Percentiles rank a stretch among this genome's conserved stretches.
phyloP scores from a whole-genome alignment of 371 early-diverging fungal species.

The Mortierella sp. region DNA sequence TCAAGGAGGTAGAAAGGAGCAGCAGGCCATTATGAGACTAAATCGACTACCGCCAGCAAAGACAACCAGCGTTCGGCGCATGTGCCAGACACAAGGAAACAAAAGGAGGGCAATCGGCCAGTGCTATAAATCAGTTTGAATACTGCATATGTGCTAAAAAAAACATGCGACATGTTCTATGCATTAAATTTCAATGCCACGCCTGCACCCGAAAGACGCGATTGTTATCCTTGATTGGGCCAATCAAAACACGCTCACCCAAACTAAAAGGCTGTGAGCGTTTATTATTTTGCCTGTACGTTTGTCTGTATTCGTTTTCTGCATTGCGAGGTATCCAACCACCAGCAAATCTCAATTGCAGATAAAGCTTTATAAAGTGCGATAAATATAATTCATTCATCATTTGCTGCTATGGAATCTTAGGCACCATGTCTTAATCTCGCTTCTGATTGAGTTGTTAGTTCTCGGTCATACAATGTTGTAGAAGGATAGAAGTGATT shows the following conservation, averaged over 20 bases:
- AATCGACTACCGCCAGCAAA: not conserved
- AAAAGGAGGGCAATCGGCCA: not conserved
- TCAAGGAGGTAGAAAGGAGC: conserved; percentile 1
- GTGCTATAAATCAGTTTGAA: no score
- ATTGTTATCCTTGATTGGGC: no score
- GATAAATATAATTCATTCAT: not conserved
- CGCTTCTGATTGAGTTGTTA: not conserved
- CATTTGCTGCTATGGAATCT: not conserved
- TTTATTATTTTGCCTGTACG: no score
- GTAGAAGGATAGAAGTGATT: no score
- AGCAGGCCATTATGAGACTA: not conserved
- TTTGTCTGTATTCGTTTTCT: no score
- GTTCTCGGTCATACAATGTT: no score
- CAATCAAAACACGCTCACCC: no score
- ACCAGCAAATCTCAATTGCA: not conserved
- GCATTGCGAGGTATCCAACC: not conserved
- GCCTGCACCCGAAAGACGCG: no score
- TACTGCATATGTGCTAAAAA: no score
- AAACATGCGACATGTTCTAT: no score
- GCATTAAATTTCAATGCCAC: no score
- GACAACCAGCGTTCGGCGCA: not conserved
- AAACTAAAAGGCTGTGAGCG: no score
- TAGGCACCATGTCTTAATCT: not conserved
- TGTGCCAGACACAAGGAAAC: not conserved
- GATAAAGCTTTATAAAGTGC: not conserved